Evolutionary conservation across 2,329 filamentous ascomycete species (phyloP).

Genomic region (Aspergillus alliaceus): DNA sequence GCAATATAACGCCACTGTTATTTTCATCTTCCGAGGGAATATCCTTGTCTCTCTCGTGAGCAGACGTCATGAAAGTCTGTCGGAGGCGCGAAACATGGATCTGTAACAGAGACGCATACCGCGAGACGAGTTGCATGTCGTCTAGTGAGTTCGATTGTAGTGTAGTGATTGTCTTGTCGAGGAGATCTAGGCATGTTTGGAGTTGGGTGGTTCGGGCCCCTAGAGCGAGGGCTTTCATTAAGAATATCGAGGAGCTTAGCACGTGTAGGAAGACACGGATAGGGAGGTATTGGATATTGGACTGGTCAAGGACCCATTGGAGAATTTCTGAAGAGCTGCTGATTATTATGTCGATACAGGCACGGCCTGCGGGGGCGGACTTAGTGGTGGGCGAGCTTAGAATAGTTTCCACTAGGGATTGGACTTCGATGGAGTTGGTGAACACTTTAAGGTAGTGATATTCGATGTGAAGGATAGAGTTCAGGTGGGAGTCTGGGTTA

Average conservation of each 20-base stretch:
- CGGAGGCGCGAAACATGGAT: neutral
- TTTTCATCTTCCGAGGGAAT: too few species aligned
- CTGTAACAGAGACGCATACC: neutral
- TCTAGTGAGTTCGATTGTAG: neutral
- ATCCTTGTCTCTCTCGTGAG: neutral
- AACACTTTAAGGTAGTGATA: constrained; percentile 39
- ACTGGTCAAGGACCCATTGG: constrained; percentile 37
- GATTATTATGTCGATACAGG: constrained; percentile 52
- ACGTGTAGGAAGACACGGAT: constrained; percentile 52
- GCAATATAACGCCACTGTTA: neutral
- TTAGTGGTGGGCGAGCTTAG: neutral
- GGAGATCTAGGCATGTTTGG: constrained; percentile 40
- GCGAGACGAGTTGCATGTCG: neutral
- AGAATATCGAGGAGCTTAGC: constrained; percentile 51
- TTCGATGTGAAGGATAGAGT: constrained; percentile 49
- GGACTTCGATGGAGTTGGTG: constrained; percentile 45
- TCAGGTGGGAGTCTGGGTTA: constrained; percentile 14
- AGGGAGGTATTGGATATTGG: constrained; percentile 47
- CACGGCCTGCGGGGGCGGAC: constrained; percentile 25
- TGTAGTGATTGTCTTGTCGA: constrained; percentile 24
- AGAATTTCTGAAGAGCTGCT: constrained; percentile 48
- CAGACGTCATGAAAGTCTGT: neutral
- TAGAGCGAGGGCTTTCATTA: constrained; percentile 46
- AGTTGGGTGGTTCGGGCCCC: constrained; percentile 45
- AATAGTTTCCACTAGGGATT: constrained; percentile 50